Base-by-base conservation (phyloP, 2,329 filamentous ascomycete genomes). In the Fusarium sp. region DNA sequence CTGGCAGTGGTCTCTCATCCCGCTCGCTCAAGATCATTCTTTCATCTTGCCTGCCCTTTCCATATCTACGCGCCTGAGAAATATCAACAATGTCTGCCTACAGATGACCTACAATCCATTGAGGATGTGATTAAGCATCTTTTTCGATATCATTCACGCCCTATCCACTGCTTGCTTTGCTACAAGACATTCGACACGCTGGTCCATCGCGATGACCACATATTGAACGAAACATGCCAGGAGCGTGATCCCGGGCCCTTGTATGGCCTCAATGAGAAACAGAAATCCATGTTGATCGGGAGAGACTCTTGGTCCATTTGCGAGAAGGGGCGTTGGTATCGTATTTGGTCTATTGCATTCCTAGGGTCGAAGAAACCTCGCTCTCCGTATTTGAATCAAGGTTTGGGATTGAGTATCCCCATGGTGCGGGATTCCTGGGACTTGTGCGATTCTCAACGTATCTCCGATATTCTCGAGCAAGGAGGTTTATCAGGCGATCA, bases 31-130 rank as follows among this genome's bases (percentile, higher is more conserved):
- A n/a, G n/a, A n/a, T n/a, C 13, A 1, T 15, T 20, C 20, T 18
- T 48, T 24, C 57, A 38, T 29, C 37, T 60, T 20, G 57, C 49
- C 7, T 60, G 57, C 4, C 57, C 57, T 1, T 59, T 55, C 9
- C 28, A 55, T 13, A 3, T 42, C n/a, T 55, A 21, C 8, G 15
- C 37, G 12, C 33, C 57, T 9, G n/a, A 47, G 6, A 12, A 42
- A 13, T 47, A 41, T 15, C 23, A 35, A 15, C 15, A 23, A 13
- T 60, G 57, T 23, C 42, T 42, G 5, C 20, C 46, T 20, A n/a
- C 26, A 8, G 16, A 54, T 23, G 9, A 47, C 8, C 26, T 55
- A 3, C 41, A 11, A 28, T 37, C 16, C 6, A 29, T 42, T 4
- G 29, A 47, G 5, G 21, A 29, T 11, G 13, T 60, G 3, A 35